Evolutionary conservation across 805 yeast species (phyloP), one percentile per base, ranked within the genome.

Genomic region (Candida rishiriensis): DNA sequence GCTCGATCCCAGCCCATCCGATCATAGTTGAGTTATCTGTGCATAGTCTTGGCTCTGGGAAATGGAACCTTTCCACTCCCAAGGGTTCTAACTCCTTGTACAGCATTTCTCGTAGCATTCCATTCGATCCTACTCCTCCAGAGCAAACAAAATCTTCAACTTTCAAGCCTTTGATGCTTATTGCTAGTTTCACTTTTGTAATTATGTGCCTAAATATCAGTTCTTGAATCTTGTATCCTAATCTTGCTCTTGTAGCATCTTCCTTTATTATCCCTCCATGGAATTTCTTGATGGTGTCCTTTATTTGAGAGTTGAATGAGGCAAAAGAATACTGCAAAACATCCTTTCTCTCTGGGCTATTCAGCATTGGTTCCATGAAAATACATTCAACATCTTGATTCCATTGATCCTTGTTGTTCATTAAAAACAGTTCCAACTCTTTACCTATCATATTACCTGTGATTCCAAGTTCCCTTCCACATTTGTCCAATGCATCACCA

Each of bases 21-120:
- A 93, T 93, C 99, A 93, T 93, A 2, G 88, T 78, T 0, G 97
- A 96, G 62, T 93, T 93, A 58, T 93, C 99, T 0, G 97, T 88
- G 59, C 99, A 93, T 47, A 89, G 67, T 1, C 72, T 64, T 2
- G 81, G 68, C 16, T 78, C 80, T 0, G 97, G 96, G 54, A 81
- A 88, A 51, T 78, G 77, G 38, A 81, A 78, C 1, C 59, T 53
- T n/a, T 62, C 43, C 2, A 52, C 44, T 2, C 56, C 56, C 3
- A 63, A 41, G n/a, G 79, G 61, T 3, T 38, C 28, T 17, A 64
- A 39, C 35, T 71, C 69, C 1, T 56, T 52, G 39, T 59, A 53
- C 6, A 85, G 60, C 65, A 73, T 73, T 8, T 61, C 47, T 42
- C 95, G 66, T 13, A 88, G 64, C 28, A 67, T 62, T 36, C 57